Base-by-base conservation (phyloP, 805 yeast species). In the Debaryomyces hansenii region DNA sequence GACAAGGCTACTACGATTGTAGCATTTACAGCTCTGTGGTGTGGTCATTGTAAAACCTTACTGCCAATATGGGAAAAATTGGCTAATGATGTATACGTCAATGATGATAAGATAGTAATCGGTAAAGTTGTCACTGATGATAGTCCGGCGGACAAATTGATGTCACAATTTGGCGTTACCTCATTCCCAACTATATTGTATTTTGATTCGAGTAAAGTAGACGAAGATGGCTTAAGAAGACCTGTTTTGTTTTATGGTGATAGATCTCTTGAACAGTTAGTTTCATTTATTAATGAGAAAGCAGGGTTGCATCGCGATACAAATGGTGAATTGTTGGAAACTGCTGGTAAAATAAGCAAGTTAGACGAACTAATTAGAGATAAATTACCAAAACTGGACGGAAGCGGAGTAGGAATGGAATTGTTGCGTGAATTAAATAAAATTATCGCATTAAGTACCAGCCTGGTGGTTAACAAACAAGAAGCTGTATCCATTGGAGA, bases 1-100 rank as follows among this genome's bases (percentile, higher is more conserved):
- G 48, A 58, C 24, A 52, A 53, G 35, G 70, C 74, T 14, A 52
- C 56, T 46, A 54, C 67, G 0, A 59, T 85, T 33, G 73, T 85
- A 18, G 74, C 79, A 2, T 78, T 85, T 55, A 78, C 87, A 4
- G 81, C 85, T 12, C 69, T 75, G 34, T 78, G 85, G 84, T 82
- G 88, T 59, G 75, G 70, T 16, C 75, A 78, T 57, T 83, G 88
- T 66, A 71, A 77, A 60, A 62, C 66, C 15, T 64, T 83, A 53
- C 68, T 72, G 47, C 85, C 86, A 2, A 63, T 61, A 8, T 79
- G 80, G 69, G 76, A 71, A 37, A 50, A 64, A 41, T 63, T 83
- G 42, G 84, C 87, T 4, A 58, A 64, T n/a, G 64, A 75, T 2
- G 76, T 77, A 39, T 74, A 66, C 37, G 54, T 53, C 16, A 75